These are phyloP conservation scores for Cucumis hystrix DNA, from an alignment of 306 rosid genomes.

Conservation along the genomic window DNA sequence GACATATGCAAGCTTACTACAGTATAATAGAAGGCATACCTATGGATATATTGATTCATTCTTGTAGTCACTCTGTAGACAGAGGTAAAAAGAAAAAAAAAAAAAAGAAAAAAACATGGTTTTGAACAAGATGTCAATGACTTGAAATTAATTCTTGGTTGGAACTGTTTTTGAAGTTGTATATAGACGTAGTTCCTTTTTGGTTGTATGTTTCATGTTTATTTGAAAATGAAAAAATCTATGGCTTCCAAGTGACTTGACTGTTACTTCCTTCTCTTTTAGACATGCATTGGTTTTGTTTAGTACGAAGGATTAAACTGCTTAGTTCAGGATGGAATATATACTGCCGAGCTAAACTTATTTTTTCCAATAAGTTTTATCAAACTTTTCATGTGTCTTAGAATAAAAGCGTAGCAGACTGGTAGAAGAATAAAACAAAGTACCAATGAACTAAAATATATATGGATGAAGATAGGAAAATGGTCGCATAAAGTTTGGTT, in stretches of 20 bases:
- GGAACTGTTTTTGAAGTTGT: not conserved
- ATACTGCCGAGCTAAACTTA: too few relatives aligned
- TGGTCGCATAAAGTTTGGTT: too few relatives aligned
- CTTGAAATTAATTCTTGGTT: not conserved
- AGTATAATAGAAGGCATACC: slow-evolving; percentile 18
- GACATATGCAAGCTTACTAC: slow-evolving; percentile 26
- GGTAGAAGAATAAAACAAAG: too few relatives aligned
- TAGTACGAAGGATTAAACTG: too few relatives aligned
- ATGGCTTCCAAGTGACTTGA: not conserved
- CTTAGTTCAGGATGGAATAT: too few relatives aligned
- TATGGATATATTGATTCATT: slow-evolving; percentile 21
- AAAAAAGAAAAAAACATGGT: not conserved
- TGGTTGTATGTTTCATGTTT: not conserved
- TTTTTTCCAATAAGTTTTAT: too few relatives aligned
- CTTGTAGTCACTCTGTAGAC: slow-evolving; percentile 3
- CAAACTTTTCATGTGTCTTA: too few relatives aligned
- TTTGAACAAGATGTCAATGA: not conserved
- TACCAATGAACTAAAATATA: too few relatives aligned
- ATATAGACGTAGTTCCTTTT: not conserved
- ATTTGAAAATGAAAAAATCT: not conserved
- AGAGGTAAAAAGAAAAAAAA: not conserved
- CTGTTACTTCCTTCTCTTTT: not conserved
- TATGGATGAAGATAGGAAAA: too few relatives aligned
- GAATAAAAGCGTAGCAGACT: too few relatives aligned
- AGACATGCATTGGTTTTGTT: not conserved